Percentiles rank a stretch among this genome's conserved stretches.
Evolutionary conservation across 345 rosid genomes (phyloP).

Genomic region (Combretum micranthum): DNA sequence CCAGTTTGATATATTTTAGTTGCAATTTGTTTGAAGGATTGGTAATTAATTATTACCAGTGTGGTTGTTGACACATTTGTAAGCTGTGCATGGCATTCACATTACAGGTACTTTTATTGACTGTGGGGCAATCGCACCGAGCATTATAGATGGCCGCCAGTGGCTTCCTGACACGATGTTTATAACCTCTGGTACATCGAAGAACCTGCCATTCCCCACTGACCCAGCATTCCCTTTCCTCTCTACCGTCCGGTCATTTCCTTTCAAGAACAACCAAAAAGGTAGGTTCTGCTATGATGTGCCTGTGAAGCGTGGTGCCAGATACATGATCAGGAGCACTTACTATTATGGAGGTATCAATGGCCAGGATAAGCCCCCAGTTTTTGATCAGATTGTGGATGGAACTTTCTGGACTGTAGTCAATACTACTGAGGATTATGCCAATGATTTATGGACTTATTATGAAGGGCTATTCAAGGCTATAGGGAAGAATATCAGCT

Average conservation of each 20-base stretch:
- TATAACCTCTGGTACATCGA: slow-evolving; percentile 41
- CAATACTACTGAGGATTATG: slow-evolving; percentile 66
- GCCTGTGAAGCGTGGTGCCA: slow-evolving; percentile 43
- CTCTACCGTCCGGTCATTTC: slow-evolving; percentile 81
- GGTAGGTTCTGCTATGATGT: slow-evolving; percentile 65
- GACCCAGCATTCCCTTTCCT: slow-evolving; percentile 19
- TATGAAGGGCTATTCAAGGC: slow-evolving; percentile 80
- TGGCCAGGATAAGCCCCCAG: slow-evolving; percentile 56
- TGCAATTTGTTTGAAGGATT: no score
- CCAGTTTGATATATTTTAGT: no score
- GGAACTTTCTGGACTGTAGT: slow-evolving; percentile 76
- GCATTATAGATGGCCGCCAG: slow-evolving; percentile 32
- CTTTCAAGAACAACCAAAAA: slow-evolving; percentile 25
- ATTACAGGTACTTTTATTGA: slow-evolving; percentile 53
- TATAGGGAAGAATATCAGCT: slow-evolving; percentile 64
- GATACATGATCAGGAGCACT: slow-evolving; percentile 62
- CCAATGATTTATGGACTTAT: slow-evolving; percentile 39
- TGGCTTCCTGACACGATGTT: slow-evolving; percentile 58
- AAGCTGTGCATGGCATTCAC: neutral
- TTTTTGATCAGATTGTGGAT: slow-evolving; percentile 87
- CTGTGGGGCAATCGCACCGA: slow-evolving; percentile 49
- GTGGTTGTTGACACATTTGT: no score
- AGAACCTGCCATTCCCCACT: slow-evolving; percentile 25
- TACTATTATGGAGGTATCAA: slow-evolving; percentile 84
- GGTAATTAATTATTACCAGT: no score